phyloP scores from a whole-genome alignment of 257 asterid genomes.

The Nicotiana obtusifolia region DNA sequence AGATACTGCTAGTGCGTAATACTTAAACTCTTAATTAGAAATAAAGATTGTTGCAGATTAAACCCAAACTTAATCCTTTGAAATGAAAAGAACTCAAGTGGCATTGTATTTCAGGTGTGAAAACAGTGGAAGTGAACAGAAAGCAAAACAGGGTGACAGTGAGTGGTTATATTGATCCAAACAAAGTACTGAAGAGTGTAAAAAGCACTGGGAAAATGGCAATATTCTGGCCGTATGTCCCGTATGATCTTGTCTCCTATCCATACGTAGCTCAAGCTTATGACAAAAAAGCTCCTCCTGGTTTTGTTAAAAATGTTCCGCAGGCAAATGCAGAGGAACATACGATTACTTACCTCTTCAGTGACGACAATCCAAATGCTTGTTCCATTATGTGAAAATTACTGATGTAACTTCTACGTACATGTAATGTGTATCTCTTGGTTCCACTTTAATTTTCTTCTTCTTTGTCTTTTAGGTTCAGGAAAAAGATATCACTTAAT shows the following conservation, averaged over 20 bases:
- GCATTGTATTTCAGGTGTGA: constrained; percentile 40
- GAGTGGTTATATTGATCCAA: constrained; percentile 62
- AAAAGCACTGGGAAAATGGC: constrained; percentile 76
- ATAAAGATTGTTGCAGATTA: too few relatives aligned
- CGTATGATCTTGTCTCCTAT: constrained; percentile 52
- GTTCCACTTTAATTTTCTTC: too few relatives aligned
- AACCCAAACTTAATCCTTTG: too few relatives aligned
- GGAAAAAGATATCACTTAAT: too few relatives aligned
- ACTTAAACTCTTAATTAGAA: too few relatives aligned
- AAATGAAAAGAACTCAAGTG: too few relatives aligned
- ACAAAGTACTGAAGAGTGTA: constrained; percentile 57
- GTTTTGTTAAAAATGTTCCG: constrained; percentile 47
- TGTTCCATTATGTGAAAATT: constrained; percentile 60
- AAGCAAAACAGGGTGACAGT: constrained; percentile 65
- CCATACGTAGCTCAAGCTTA: constrained; percentile 61
- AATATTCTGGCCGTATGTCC: constrained; percentile 76
- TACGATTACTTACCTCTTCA: constrained; percentile 42
- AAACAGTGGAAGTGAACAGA: constrained; percentile 50
- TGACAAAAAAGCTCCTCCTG: constrained; percentile 77
- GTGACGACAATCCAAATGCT: constrained; percentile 81
- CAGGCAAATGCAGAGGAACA: constrained; percentile 46
- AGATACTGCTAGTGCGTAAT: too few relatives aligned
- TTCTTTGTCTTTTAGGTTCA: too few relatives aligned
- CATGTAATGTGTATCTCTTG: too few relatives aligned
- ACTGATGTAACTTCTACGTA: too few relatives aligned